Evolutionary conservation across 106 monocot genomes (phyloP), one percentile per base, ranked within the genome.

Genomic region (Dioscorea alata): DNA sequence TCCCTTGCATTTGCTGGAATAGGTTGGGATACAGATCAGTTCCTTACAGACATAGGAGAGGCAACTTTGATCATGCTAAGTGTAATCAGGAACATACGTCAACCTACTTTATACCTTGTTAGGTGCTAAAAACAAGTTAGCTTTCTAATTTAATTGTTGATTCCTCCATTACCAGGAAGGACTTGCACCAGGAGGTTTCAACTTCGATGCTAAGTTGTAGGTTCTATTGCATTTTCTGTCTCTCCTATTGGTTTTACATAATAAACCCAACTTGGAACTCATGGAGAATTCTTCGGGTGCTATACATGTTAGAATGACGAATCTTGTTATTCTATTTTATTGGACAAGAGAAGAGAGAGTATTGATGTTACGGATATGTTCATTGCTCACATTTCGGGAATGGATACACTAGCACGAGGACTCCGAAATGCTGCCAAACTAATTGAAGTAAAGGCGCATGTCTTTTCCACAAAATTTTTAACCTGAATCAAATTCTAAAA

Each of bases 21-120:
- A 99, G 97, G 97, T 34, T 99, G 97, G 97, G 92, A 99, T 70
- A 93, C 97, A 24, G 89, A 99, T 77, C 89, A 92, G 81, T 99
- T 99, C 73, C 83, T 99, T 16, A 85, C 90, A 48, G 97, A 99
- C 33, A 85, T 99, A 69, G 74, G 79, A 23, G 97, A 99, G 78
- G 97, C 97, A 33, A 99, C 97, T 57, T 76, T 92, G 33, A 79
- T 99, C 24, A 99, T 99, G 92, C 75, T 92, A 23, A 92, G 85
- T 73, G 97, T 99, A 18, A 75, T 99, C 67, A 92, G 81, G 69
- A 92, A 92, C 90, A 92, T 99, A 90, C 52, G 78, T 19, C 0
- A 54, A 8, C 2, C 42, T 42, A 42, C 42, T 42, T 42, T 42
- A 28, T 28, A 42, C 42, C 42, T 42, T 10, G 6, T 42, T 42